phyloP scores from a whole-genome alignment of 768 basidiomycete genomes.

The Lactarius sanguifluus region DNA sequence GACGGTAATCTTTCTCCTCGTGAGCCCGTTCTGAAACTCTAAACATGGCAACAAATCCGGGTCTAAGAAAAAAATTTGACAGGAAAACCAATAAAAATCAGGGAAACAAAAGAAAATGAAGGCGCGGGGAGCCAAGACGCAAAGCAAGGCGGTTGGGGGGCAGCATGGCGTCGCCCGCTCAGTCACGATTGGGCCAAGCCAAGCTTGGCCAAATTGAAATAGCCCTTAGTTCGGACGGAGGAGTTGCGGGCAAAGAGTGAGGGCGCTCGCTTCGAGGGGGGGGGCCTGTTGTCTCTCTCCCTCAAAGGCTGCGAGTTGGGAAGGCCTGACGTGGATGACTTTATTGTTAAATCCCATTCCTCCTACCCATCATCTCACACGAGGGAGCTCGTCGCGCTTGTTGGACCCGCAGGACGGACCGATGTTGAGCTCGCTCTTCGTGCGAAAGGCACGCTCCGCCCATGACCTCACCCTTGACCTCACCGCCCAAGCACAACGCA shows the following conservation, averaged over 20 bases:
- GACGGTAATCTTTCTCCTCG: no score
- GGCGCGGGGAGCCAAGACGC: no score
- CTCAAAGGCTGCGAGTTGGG: not conserved
- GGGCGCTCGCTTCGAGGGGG: constrained; percentile 2
- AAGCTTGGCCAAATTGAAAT: not conserved
- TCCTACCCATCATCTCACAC: not conserved
- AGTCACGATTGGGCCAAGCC: not conserved
- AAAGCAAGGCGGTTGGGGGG: no score
- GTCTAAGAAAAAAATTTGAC: no score
- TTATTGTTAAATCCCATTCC: not conserved
- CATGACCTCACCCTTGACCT: not conserved
- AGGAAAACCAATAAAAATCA: no score
- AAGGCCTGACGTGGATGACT: not conserved
- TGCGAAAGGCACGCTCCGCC: constrained; percentile 5
- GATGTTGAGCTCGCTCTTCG: not conserved
- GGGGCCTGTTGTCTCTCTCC: not conserved
- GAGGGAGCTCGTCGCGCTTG: not conserved
- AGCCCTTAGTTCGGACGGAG: not conserved
- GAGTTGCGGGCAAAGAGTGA: not conserved
- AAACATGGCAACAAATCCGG: not conserved
- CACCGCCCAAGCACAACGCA: not conserved
- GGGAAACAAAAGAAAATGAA: not conserved
- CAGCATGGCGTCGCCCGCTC: not conserved
- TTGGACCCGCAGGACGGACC: not conserved
- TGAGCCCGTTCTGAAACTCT: not conserved